Percentiles rank a stretch among this genome's conserved stretches.
Conservation (phyloP, 331 rosid species). For the Spiraea crenata region DNA sequence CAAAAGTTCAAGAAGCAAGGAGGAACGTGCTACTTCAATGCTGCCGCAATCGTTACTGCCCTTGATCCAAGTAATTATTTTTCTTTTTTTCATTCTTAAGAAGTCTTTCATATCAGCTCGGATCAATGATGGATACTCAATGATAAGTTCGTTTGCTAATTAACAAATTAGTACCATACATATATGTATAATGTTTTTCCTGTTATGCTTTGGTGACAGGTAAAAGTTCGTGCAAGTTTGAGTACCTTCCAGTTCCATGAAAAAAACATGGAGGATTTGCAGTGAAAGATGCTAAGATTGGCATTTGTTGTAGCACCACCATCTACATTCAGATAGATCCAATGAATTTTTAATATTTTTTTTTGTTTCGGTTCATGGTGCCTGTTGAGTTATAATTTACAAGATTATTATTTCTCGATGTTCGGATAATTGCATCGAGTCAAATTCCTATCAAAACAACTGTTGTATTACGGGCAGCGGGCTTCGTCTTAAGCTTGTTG, state of each 20-base stretch:
- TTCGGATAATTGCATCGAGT: not conserved
- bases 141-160: not conserved
- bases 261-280: not conserved
- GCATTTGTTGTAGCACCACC: not conserved
- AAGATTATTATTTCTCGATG: not conserved
- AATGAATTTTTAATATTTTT: not conserved
- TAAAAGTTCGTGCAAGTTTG: constrained; percentile 32
- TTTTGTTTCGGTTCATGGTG: too few species aligned
- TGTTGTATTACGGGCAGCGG: too few species aligned
- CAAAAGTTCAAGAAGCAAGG: constrained; percentile 35
- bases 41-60: constrained; percentile 32
- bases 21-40: constrained; percentile 36
- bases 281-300: not conserved
- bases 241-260: constrained; percentile 29
- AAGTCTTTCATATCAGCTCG: not conserved
- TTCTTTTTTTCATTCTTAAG: too few species aligned
- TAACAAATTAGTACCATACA: not conserved
- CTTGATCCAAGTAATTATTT: constrained; percentile 32
- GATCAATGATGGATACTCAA: not conserved
- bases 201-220: constrained; percentile 18
- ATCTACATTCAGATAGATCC: not conserved
- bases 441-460: too few species aligned
- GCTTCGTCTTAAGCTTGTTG: too few species aligned
- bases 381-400: too few species aligned
- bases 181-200: not conserved